phyloP scores from a whole-genome alignment of 768 basidiomycete species.

The Kwoniella europaea region DNA sequence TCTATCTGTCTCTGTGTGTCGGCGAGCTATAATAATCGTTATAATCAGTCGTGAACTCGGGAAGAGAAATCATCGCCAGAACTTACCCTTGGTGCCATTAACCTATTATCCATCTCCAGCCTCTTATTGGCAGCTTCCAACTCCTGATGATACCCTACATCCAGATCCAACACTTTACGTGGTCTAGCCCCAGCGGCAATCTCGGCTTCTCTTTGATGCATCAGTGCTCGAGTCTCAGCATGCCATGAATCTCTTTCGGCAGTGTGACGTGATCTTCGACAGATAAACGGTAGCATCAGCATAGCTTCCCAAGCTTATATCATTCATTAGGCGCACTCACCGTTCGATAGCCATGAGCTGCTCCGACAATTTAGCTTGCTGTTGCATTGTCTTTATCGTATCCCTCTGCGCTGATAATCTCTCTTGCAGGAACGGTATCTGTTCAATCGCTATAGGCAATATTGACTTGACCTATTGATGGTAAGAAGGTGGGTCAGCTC shows the following conservation, averaged over 20 bases:
- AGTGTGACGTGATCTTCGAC: conserved; percentile 35
- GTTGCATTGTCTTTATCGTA: conserved; percentile 48
- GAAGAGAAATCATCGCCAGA: conserved; percentile 1
- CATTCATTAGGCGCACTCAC: conserved; percentile 24
- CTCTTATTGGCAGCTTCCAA: conserved; percentile 53
- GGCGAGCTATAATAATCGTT: conserved; percentile 32
- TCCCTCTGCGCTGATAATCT: conserved; percentile 43
- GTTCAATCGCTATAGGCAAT: conserved; percentile 28
- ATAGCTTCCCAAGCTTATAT: not conserved
- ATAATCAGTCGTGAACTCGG: too few species aligned
- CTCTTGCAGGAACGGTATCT: conserved; percentile 43
- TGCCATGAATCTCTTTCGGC: conserved; percentile 50
- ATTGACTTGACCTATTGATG: conserved; percentile 35
- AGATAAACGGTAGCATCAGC: too few species aligned
- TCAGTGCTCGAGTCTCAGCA: conserved; percentile 40
- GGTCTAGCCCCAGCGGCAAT: conserved; percentile 44
- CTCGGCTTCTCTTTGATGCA: conserved; percentile 37
- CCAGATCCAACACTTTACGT: conserved; percentile 42
- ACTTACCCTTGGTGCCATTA: conserved; percentile 52
- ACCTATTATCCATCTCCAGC: conserved; percentile 54
- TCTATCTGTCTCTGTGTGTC: conserved; percentile 54
- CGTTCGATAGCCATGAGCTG: conserved; percentile 39
- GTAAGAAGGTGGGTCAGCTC: not conserved
- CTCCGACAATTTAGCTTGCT: conserved; percentile 36
- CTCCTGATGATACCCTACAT: conserved; percentile 55